Evolutionary conservation across 2,329 filamentous ascomycete genomes (phyloP), one percentile per base, ranked within the genome.

Genomic region (Colletotrichum sublineola): DNA sequence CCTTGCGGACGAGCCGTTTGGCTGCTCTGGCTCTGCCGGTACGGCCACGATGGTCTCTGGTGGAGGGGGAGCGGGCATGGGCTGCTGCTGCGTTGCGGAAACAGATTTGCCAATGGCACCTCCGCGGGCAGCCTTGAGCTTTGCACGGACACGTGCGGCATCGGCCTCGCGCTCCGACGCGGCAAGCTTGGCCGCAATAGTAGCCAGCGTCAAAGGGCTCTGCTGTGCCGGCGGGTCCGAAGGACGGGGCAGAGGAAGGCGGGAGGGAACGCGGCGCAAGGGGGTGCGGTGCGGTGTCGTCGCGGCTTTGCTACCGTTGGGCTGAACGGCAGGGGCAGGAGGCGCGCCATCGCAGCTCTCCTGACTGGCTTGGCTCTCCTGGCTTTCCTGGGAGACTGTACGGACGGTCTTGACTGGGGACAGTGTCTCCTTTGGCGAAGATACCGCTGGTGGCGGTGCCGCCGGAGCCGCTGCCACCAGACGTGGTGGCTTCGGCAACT

Each of bases 141-240:
- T 92, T 3, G 90, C 90, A 4, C 89, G 83, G 0, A 91, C 89
- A 33, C 90, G 85, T 1, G 89, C 89, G 1, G 90, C 90, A 74
- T 91, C 89, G 5, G 90, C 90, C 65, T 91, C 89, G 24, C 88
- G 84, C 74, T 92, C 90, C 0, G 89, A 89, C 2, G 90, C 90
- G 0, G 89, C 90, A 0, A 92, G 83, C 79, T 92, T 92, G 38
- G 89, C 89, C 0, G 88, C 87, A 73, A 92, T 92, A 44, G 83
- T 86, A 11, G 88, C 87, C 86, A 91, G 90, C 29, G 87, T 90
- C 4, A 91, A 79, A 0, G 89, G 89, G 38, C 86, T 89, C 74
- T 90, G 88, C 61, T 87, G 85, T 6, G 83, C 81, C 1, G 79
- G 77, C 5, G 82, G 82, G 33, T 83, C 83, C 2, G 80, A 68